phyloP scores from a whole-genome alignment of 1,284 basidiomycete genomes.

The Filobasidium uniguttulatum region DNA sequence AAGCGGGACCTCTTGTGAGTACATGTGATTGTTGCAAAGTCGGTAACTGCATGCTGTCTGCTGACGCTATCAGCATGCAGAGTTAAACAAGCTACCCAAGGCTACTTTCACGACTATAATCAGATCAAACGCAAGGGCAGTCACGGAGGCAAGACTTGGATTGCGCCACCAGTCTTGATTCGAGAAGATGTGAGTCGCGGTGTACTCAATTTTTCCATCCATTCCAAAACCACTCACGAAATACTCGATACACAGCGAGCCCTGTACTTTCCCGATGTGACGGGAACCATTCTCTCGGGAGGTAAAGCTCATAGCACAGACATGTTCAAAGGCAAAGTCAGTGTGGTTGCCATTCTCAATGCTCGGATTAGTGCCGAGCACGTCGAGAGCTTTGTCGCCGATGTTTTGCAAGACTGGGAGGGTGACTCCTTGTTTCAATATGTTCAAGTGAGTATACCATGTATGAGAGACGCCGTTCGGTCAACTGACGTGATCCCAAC shows the following conservation, averaged over 20 bases:
- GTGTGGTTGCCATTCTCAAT: slow-evolving; percentile 63
- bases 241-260: slow-evolving; percentile 49
- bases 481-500: neutral
- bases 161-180: slow-evolving; percentile 77
- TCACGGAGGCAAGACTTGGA: slow-evolving; percentile 89
- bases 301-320: slow-evolving; percentile 62
- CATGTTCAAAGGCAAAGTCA: slow-evolving; percentile 60
- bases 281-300: slow-evolving; percentile 50
- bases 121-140: slow-evolving; percentile 46
- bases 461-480: neutral
- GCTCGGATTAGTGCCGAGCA: slow-evolving; percentile 85
- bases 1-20: slow-evolving; percentile 61
- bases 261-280: slow-evolving; percentile 79
- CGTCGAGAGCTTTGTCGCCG: slow-evolving; percentile 54
- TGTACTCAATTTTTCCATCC: neutral
- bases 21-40: neutral
- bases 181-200: slow-evolving; percentile 60
- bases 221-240: slow-evolving; percentile 7
- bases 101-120: slow-evolving; percentile 83
- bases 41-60: neutral
- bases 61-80: slow-evolving; percentile 37
- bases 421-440: slow-evolving; percentile 60
- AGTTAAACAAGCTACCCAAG: slow-evolving; percentile 69
- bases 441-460: slow-evolving; percentile 42
- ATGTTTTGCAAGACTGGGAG: slow-evolving; percentile 48